Evolutionary conservation across 2,329 filamentous ascomycete genomes (phyloP).

Genomic region (Aurifilum marmelostoma): DNA sequence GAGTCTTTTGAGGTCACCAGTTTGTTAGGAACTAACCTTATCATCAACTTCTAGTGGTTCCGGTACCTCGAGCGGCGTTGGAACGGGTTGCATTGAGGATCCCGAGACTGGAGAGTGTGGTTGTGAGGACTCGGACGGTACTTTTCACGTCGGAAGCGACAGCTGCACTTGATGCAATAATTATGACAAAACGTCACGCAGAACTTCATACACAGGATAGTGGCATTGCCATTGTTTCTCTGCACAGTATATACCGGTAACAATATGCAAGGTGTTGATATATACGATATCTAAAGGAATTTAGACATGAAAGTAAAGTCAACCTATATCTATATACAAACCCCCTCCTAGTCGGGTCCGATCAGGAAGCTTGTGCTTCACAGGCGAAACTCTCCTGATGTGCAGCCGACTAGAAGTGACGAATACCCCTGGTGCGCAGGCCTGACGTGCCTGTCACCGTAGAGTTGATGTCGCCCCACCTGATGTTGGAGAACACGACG

Average conservation of each 20-base stretch:
- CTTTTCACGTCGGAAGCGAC: neutral
- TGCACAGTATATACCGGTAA: neutral
- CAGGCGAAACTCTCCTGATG: neutral
- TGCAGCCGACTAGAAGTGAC: neutral
- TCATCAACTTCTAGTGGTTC: neutral
- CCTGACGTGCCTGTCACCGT: slow-evolving; percentile 36
- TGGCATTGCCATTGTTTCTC: neutral
- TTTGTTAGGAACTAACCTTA: neutral
- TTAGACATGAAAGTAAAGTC: neutral
- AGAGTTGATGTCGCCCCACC: slow-evolving; percentile 56
- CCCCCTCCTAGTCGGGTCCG: neutral
- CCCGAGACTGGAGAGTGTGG: slow-evolving; percentile 12
- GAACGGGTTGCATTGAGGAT: neutral
- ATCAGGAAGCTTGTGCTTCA: neutral
- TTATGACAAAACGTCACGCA: neutral
- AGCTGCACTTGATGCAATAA: neutral
- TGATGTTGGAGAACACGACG: slow-evolving; percentile 54
- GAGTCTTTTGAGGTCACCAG: no score
- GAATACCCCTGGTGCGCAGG: neutral
- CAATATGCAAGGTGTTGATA: no score
- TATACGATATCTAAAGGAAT: slow-evolving; percentile 3
- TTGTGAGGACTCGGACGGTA: slow-evolving; percentile 7
- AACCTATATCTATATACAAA: neutral
- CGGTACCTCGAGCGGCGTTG: neutral
- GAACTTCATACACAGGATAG: neutral